Conservation (phyloP, 192 early-diverging fungal species). For the Coemansia sp. region DNA sequence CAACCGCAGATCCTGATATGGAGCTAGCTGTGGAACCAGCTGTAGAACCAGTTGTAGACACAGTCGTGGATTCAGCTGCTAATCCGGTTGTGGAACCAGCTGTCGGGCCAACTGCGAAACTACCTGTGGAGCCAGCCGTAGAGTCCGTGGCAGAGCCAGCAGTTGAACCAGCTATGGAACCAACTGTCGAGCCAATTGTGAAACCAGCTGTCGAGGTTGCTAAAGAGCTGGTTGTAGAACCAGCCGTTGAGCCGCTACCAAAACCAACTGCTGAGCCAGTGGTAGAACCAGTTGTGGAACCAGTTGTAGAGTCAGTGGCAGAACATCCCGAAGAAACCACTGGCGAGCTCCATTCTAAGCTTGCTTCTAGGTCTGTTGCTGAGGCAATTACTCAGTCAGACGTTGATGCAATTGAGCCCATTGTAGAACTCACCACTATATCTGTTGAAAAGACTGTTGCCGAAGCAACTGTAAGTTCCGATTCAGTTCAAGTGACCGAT, state of each 20-base stretch:
- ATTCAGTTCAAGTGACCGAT: too few relatives aligned
- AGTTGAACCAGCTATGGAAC: not conserved
- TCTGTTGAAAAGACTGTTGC: not conserved
- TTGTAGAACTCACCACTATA: not conserved
- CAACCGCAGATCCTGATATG: too few relatives aligned
- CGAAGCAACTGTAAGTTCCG: not conserved
- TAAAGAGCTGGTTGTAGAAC: not conserved
- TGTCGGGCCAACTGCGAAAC: not conserved
- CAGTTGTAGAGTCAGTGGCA: not conserved
- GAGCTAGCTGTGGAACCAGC: too few relatives aligned
- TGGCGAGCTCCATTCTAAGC: not conserved
- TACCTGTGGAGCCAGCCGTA: not conserved
- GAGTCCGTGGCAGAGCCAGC: not conserved
- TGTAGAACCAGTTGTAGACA: not conserved
- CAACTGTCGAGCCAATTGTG: slow-evolving; percentile 1
- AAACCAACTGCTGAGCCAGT: slow-evolving; percentile 2
- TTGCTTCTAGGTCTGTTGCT: not conserved
- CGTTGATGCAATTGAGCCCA: not conserved
- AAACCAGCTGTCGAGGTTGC: not conserved
- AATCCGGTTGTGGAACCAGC: not conserved
- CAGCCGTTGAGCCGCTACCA: not conserved
- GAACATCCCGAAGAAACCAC: not conserved
- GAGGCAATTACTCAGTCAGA: slow-evolving; percentile 3
- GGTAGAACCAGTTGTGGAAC: not conserved
- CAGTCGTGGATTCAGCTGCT: not conserved